A percentile compares a stretch with the other conserved stretches of the same genome.
Evolutionary conservation across 108 stramenopile genomes (phyloP).

Genomic region (Cylindrotheca fusiformis): DNA sequence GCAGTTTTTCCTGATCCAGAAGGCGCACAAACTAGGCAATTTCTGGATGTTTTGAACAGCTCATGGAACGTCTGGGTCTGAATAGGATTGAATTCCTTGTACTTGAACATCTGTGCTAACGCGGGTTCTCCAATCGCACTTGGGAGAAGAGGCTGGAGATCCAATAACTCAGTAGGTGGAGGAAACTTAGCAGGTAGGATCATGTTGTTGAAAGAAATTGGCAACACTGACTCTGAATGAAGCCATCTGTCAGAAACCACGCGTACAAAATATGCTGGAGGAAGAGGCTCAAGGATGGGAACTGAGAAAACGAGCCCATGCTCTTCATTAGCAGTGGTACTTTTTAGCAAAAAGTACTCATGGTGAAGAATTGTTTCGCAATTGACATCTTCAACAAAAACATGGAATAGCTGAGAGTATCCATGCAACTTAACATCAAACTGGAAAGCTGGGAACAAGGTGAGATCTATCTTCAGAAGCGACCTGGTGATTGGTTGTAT

Average conservation of each 20-base stretch:
- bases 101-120: constrained; percentile 65
- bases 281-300: constrained; percentile 92
- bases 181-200: constrained; percentile 95
- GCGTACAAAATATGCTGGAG: constrained; percentile 95
- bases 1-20: constrained; percentile 90
- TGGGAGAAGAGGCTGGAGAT: constrained; percentile 92
- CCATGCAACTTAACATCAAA: constrained; percentile 94
- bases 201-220: constrained; percentile 94
- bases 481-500: constrained; percentile 97
- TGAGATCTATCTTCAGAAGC: constrained; percentile 92
- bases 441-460: constrained; percentile 89
- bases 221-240: constrained; percentile 88
- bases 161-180: constrained; percentile 95
- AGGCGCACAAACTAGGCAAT: constrained; percentile 94
- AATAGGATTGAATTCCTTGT: constrained; percentile 93
- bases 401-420: constrained; percentile 87
- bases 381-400: constrained; percentile 97
- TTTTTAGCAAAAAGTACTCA: constrained; percentile 87
- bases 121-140: constrained; percentile 76
- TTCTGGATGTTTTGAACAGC: constrained; percentile 89
- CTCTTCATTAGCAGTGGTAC: constrained; percentile 77
- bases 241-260: constrained; percentile 97
- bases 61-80: constrained; percentile 98
- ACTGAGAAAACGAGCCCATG: constrained; percentile 91
- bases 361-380: constrained; percentile 94